A percentile compares a stretch with the other conserved stretches of the same genome.
Conservation (phyloP, 1,284 basidiomycete species). For the Cutaneotrichosporon daszewskae region DNA sequence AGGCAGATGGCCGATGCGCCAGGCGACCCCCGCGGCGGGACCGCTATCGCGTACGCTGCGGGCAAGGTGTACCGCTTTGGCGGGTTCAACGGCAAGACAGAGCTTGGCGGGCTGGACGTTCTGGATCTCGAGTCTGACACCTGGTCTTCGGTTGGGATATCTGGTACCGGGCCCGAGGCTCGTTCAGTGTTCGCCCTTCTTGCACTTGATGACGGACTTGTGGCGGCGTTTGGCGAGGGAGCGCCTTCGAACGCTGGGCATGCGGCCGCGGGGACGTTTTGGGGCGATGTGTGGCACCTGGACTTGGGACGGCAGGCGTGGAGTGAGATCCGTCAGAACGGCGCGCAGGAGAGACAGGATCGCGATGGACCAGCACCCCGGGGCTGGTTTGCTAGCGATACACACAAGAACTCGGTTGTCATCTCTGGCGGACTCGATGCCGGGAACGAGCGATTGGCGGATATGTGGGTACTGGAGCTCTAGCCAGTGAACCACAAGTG, state of each 20-base stretch:
- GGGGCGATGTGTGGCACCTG: slow-evolving; percentile 31
- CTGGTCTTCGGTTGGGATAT: slow-evolving; percentile 6
- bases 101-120: slow-evolving; percentile 28
- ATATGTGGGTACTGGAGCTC: slow-evolving; percentile 33
- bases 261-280: slow-evolving; percentile 33
- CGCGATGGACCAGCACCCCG: slow-evolving; percentile 33
- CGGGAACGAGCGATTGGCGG: slow-evolving; percentile 32
- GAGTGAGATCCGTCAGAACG: slow-evolving; percentile 9
- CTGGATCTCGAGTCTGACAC: slow-evolving; percentile 5
- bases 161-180: slow-evolving; percentile 20
- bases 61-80: slow-evolving; percentile 25
- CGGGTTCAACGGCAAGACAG: slow-evolving; percentile 30
- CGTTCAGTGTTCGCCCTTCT: slow-evolving; percentile 25
- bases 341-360: too few relatives aligned
- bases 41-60: slow-evolving; percentile 14
- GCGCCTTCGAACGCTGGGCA: slow-evolving; percentile 31
- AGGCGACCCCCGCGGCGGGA: slow-evolving; percentile 23
- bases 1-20: slow-evolving; percentile 21
- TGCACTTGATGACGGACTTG: slow-evolving; percentile 3
- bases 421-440: slow-evolving; percentile 41
- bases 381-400: slow-evolving; percentile 41
- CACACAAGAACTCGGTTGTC: slow-evolving; percentile 15
- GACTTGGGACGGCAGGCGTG: slow-evolving; percentile 11
- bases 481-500: too few relatives aligned
- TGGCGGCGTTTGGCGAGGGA: slow-evolving; percentile 29